Evolutionary conservation across 2,329 filamentous ascomycete genomes (phyloP).

Genomic region (Fusarium coicis): DNA sequence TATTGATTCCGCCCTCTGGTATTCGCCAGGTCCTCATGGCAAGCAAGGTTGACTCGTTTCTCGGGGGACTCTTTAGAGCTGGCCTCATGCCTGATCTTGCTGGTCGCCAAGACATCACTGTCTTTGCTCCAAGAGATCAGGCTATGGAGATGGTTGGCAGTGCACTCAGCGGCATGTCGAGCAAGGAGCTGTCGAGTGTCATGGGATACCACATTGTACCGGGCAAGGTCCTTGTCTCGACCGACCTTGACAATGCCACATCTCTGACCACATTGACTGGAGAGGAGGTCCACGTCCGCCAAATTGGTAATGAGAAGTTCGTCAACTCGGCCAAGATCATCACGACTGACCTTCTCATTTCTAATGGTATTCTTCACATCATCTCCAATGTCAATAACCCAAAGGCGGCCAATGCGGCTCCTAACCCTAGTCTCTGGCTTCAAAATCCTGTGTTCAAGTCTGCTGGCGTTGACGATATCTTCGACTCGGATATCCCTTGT

Average conservation of each 20-base stretch:
- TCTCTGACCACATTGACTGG: conserved; percentile 50
- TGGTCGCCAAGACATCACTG: conserved; percentile 60
- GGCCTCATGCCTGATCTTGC: conserved; percentile 55
- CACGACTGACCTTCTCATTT: conserved; percentile 63
- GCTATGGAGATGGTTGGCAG: conserved; percentile 69
- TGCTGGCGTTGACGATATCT: conserved; percentile 57
- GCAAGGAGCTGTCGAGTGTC: conserved; percentile 60
- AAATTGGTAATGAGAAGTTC: conserved; percentile 58
- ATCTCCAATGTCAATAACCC: conserved; percentile 65
- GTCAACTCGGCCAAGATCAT: conserved; percentile 65
- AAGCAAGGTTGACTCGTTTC: conserved; percentile 56
- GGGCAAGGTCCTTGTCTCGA: conserved; percentile 63
- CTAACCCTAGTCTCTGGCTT: conserved; percentile 52
- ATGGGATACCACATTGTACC: conserved; percentile 73
- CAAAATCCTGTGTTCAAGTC: conserved; percentile 64
- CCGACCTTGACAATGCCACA: conserved; percentile 49
- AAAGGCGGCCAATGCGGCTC: conserved; percentile 47
- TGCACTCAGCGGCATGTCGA: conserved; percentile 58
- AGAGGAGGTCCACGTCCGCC: conserved; percentile 52
- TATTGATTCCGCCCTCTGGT: conserved; percentile 60
- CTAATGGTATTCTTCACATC: conserved; percentile 69
- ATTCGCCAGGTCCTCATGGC: conserved; percentile 62
- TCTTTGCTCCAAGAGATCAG: conserved; percentile 71
- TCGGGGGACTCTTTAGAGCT: conserved; percentile 48
- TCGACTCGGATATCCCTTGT: conserved; percentile 57